A percentile compares a stretch with the other conserved stretches of the same genome.
Evolutionary conservation across 176 grass and related monocot genomes (phyloP).

Genomic region (Oryza rufipogon): DNA sequence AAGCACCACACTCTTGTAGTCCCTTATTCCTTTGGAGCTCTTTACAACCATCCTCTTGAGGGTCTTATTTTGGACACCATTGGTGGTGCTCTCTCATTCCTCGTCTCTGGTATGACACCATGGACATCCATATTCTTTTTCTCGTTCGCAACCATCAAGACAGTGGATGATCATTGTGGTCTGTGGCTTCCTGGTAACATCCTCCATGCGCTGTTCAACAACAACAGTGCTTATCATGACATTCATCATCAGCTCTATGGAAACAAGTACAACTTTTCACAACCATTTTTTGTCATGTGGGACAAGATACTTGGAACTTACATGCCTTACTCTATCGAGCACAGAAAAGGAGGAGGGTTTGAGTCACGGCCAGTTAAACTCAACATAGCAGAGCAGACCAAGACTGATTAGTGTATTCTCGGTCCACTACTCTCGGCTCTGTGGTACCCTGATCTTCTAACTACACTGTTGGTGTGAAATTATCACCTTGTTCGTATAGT

Average conservation of each 20-base stretch:
- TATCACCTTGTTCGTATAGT: slow-evolving; percentile 33
- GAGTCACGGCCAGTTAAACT: slow-evolving; percentile 64
- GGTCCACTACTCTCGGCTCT: slow-evolving; percentile 17
- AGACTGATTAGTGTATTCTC: slow-evolving; percentile 46
- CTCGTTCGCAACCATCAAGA: slow-evolving; percentile 85
- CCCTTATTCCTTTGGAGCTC: slow-evolving; percentile 80
- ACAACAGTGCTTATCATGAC: slow-evolving; percentile 85
- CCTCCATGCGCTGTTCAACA: slow-evolving; percentile 64
- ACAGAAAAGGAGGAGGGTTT: slow-evolving; percentile 62
- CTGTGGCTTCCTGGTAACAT: slow-evolving; percentile 82
- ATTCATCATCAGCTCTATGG: slow-evolving; percentile 84
- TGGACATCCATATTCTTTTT: slow-evolving; percentile 81
- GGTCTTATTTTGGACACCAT: slow-evolving; percentile 82
- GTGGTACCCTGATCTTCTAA: slow-evolving; percentile 31
- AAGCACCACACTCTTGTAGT: slow-evolving; percentile 84
- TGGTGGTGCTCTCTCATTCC: slow-evolving; percentile 79
- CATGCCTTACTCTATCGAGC: slow-evolving; percentile 68
- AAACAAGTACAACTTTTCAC: slow-evolving; percentile 87
- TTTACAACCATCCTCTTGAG: slow-evolving; percentile 92
- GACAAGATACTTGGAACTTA: slow-evolving; percentile 79
- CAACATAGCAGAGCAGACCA: slow-evolving; percentile 19
- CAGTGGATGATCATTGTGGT: slow-evolving; percentile 83
- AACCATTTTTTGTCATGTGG: slow-evolving; percentile 81
- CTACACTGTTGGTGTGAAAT: slow-evolving; percentile 36
- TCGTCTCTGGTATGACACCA: slow-evolving; percentile 77